Evolutionary conservation across 1,284 basidiomycete genomes (phyloP).

Genomic region (Cryptococcus sp.): DNA sequence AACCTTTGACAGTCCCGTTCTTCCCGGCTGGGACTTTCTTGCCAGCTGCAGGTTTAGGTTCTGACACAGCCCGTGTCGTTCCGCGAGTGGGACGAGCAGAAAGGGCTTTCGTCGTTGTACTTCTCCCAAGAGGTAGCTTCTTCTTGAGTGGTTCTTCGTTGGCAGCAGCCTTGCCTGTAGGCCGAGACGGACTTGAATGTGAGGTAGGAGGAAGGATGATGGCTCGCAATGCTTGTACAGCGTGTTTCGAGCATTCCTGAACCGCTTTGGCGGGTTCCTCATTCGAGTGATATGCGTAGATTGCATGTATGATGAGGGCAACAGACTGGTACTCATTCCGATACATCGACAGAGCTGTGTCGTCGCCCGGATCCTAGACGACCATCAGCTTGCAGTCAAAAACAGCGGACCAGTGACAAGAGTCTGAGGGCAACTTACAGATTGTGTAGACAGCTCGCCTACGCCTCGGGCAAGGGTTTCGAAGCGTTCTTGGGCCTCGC

Average conservation of each 20-base stretch:
- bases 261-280: slow-evolving; percentile 22
- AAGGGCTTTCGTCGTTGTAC: slow-evolving; percentile 20
- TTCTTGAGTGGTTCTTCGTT: not conserved
- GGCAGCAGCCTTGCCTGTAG: not conserved
- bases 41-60: slow-evolving; percentile 10
- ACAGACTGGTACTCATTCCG: slow-evolving; percentile 31
- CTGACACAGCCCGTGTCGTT: slow-evolving; percentile 21
- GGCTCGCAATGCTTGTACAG: slow-evolving; percentile 24
- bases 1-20: slow-evolving; percentile 12
- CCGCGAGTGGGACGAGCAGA: slow-evolving; percentile 11
- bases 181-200: not conserved
- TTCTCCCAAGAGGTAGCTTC: slow-evolving; percentile 24
- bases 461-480: slow-evolving; percentile 14
- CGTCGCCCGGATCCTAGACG: slow-evolving; percentile 20
- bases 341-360: slow-evolving; percentile 18
- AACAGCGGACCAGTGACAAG: not conserved
- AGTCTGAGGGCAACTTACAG: not conserved
- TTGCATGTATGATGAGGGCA: slow-evolving; percentile 22
- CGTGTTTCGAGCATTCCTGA: slow-evolving; percentile 16
- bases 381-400: slow-evolving; percentile 1
- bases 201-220: slow-evolving; percentile 31
- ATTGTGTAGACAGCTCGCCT: not conserved
- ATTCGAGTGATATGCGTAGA: slow-evolving; percentile 34
- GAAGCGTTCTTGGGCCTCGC: slow-evolving; percentile 26
- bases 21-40: slow-evolving; percentile 1